Evolutionary conservation across 2,329 filamentous ascomycete genomes (phyloP), one percentile per base, ranked within the genome.

Genomic region (Davidsoniella neocaledoniae): DNA sequence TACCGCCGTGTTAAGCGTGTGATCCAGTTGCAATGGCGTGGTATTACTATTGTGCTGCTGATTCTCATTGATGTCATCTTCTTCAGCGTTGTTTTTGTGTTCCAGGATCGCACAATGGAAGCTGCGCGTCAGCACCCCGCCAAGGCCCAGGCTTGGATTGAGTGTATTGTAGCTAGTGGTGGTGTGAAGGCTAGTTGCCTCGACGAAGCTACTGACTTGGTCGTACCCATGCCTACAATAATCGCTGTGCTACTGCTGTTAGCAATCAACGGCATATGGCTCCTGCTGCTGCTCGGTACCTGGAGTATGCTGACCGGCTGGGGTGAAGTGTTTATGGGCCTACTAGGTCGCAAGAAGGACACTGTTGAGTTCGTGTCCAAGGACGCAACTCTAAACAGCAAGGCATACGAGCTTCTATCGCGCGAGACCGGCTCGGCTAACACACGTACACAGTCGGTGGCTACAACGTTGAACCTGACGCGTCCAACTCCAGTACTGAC

Each of bases 51-150:
- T 54, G 87, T 95, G 12, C 70, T 93, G 48, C 82, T 95, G 61
- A 94, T 96, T 57, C 76, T 95, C 52, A 76, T 78, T 53, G 88
- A 96, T 61, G 86, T 96, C 54, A 79, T 95, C 58, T 94, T 94
- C 71, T 95, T 96, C 65, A 81, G 88, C 2, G 71, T 94, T 43
- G 75, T 94, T 49, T 96, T 96, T 61, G 81, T 96, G 45, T 85
- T 86, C 61, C 76, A 94, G 60, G 84, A 94, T 64, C 81, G 81
- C 57, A 74, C 83, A 19, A 73, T 84, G 10, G 66, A 76, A 48
- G 73, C 74, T 2, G 64, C 74, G 17, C 71, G 74, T 38, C 71
- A 77, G 36, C 59, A 81, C 48, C 67, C 68, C 0, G 55, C 26
- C 1, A 72, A 76, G 23, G 76, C 81, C 2, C 54, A 65, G 36